Conservation (phyloP, 2,329 filamentous ascomycete species). For the Penicillium janthinellum region DNA sequence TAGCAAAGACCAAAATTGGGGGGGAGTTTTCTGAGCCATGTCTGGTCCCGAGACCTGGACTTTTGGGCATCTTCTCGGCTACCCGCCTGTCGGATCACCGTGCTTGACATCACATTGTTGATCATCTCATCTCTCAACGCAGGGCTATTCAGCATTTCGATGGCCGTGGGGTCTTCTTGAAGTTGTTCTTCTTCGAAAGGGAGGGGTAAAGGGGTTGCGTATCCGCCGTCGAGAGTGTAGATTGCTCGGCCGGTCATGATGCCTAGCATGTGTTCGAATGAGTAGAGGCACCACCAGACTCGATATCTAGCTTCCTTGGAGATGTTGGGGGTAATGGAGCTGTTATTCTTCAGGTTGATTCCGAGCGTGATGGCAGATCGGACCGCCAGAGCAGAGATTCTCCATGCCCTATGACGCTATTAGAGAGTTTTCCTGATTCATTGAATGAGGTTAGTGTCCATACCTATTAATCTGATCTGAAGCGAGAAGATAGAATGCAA, state of each 20-base stretch:
- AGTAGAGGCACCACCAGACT: conserved; percentile 46
- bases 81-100: conserved; percentile 30
- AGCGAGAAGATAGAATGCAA: conserved; percentile 39
- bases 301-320: conserved; percentile 45
- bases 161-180: conserved; percentile 34
- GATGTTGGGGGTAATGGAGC: conserved; percentile 32
- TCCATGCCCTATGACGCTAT: conserved; percentile 38
- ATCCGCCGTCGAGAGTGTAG: conserved; percentile 32
- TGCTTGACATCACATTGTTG: conserved; percentile 35
- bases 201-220: conserved; percentile 25
- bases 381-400: conserved; percentile 39
- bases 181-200: conserved; percentile 37
- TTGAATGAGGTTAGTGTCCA: conserved; percentile 2
- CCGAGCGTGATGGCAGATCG: conserved; percentile 43
- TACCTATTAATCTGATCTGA: conserved; percentile 45
- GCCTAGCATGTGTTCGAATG: conserved; percentile 41
- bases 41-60: conserved; percentile 30
- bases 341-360: conserved; percentile 43
- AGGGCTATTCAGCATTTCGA: conserved; percentile 36
- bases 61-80: conserved; percentile 26
- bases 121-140: conserved; percentile 34
- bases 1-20: conserved; percentile 42
- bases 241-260: conserved; percentile 45
- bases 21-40: conserved; percentile 40
- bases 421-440: background rate